These are phyloP conservation scores for Papiliotrema terrestris DNA, from an alignment of 1,284 basidiomycete genomes.

Conservation along the genomic window DNA sequence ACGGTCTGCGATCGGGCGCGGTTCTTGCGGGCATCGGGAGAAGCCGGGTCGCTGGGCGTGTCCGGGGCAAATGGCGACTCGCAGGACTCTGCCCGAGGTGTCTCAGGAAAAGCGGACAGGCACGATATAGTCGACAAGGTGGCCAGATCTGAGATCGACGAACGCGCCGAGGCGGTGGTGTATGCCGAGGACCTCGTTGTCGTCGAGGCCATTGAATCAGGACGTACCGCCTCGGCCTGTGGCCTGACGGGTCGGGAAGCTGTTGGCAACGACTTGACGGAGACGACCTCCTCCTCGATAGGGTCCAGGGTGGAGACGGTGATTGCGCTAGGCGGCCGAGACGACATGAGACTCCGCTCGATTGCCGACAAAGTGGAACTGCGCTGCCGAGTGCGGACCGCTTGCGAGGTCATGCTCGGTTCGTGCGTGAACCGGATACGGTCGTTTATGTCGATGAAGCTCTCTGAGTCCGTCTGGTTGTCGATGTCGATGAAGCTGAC, in stretches of 20 bases:
- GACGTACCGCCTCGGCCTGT: not conserved
- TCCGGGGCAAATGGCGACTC: not conserved
- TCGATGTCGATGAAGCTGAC: slow-evolving; percentile 11
- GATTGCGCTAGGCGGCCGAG: not conserved
- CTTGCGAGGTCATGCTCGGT: not conserved
- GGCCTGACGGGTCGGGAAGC: no score
- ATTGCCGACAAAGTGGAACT: slow-evolving; percentile 2
- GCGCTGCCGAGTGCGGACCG: not conserved
- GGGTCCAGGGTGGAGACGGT: slow-evolving; percentile 4
- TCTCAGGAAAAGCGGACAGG: slow-evolving; percentile 18
- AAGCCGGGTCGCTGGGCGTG: not conserved
- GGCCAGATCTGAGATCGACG: slow-evolving; percentile 17
- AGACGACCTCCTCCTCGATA: slow-evolving; percentile 2
- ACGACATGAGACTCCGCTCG: not conserved
- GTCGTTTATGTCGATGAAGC: slow-evolving; percentile 1
- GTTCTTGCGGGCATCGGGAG: slow-evolving; percentile 3
- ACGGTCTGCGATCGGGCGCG: slow-evolving; percentile 15
- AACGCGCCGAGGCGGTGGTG: slow-evolving; percentile 20
- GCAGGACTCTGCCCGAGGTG: slow-evolving; percentile 5
- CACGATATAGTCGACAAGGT: slow-evolving; percentile 16
- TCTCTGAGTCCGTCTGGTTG: not conserved
- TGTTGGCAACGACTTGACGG: not conserved
- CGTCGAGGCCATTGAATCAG: not conserved
- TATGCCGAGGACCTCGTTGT: slow-evolving; percentile 7
- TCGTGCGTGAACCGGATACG: not conserved